phyloP scores from a whole-genome alignment of 2,329 filamentous ascomycete genomes.

The Colletotrichum ledebouriae region DNA sequence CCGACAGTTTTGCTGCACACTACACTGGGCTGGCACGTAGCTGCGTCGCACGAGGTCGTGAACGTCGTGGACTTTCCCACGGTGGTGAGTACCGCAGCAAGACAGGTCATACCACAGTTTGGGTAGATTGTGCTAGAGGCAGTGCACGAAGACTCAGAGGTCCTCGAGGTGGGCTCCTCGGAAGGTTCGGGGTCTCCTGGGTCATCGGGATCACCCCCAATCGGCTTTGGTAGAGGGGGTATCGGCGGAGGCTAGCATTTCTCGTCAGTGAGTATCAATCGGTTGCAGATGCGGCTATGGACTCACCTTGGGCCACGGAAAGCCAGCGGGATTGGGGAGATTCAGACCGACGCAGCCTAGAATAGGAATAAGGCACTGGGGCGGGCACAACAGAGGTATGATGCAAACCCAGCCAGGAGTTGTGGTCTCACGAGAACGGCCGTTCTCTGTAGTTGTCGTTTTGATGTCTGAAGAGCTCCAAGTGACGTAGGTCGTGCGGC shows the following conservation, averaged over 20 bases:
- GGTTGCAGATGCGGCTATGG: background rate
- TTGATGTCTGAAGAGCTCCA: too few relatives aligned
- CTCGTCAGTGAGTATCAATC: background rate
- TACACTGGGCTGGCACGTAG: background rate
- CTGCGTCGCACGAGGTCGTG: background rate
- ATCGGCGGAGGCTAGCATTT: background rate
- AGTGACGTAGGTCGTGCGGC: too few relatives aligned
- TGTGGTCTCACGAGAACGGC: too few relatives aligned
- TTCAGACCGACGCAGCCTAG: background rate
- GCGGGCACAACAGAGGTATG: background rate
- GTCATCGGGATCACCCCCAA: background rate
- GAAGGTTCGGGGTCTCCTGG: background rate
- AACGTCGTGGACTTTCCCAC: background rate
- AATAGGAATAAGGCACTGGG: constrained; percentile 1
- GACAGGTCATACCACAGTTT: background rate
- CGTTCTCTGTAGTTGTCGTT: too few relatives aligned
- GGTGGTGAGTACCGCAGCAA: background rate
- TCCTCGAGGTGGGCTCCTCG: background rate
- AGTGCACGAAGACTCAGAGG: background rate
- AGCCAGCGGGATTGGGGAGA: constrained; percentile 1
- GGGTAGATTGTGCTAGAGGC: background rate
- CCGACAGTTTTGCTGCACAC: background rate
- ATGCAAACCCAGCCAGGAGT: background rate
- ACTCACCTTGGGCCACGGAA: background rate
- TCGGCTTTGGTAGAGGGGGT: background rate